Evolutionary conservation across 805 yeast species (phyloP).

Genomic region (Huiozyma naganishii): DNA sequence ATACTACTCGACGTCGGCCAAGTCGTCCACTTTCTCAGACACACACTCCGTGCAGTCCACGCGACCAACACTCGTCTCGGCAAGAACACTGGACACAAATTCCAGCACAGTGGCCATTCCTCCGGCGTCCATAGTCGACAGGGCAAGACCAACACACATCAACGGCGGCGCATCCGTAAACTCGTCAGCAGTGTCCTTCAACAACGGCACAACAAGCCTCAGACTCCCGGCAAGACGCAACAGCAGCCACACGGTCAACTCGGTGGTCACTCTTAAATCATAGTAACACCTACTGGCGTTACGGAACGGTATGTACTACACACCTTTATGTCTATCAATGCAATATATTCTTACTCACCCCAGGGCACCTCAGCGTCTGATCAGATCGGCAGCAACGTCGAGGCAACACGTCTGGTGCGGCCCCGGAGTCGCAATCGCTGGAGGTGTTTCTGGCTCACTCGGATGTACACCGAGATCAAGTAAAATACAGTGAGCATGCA

Average conservation of each 20-base stretch:
- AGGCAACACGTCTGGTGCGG: too few species aligned
- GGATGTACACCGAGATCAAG: slow-evolving; percentile 18
- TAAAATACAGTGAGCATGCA: slow-evolving; percentile 6
- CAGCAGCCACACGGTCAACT: slow-evolving; percentile 13
- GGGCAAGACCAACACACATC: slow-evolving; percentile 22
- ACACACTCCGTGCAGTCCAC: slow-evolving; percentile 28
- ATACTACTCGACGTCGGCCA: slow-evolving; percentile 26
- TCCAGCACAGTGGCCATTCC: slow-evolving; percentile 61
- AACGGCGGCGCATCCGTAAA: too few species aligned
- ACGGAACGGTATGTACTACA: not conserved
- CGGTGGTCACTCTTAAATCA: slow-evolving; percentile 13
- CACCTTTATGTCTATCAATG: too few species aligned
- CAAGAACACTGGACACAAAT: slow-evolving; percentile 37
- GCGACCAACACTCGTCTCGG: slow-evolving; percentile 27
- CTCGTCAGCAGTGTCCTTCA: not conserved
- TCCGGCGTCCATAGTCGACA: slow-evolving; percentile 61
- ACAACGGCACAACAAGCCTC: slow-evolving; percentile 10
- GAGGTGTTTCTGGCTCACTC: slow-evolving; percentile 17
- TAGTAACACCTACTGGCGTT: not conserved
- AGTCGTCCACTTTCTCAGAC: slow-evolving; percentile 31
- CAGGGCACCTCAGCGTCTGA: too few species aligned
- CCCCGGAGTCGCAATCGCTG: slow-evolving; percentile 4
- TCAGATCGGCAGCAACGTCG: too few species aligned
- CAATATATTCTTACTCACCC: too few species aligned
- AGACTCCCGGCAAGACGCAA: slow-evolving; percentile 14